These are phyloP conservation scores for Coniferiporia weirii DNA, from an alignment of 1,284 basidiomycete species.

Conservation along the genomic window DNA sequence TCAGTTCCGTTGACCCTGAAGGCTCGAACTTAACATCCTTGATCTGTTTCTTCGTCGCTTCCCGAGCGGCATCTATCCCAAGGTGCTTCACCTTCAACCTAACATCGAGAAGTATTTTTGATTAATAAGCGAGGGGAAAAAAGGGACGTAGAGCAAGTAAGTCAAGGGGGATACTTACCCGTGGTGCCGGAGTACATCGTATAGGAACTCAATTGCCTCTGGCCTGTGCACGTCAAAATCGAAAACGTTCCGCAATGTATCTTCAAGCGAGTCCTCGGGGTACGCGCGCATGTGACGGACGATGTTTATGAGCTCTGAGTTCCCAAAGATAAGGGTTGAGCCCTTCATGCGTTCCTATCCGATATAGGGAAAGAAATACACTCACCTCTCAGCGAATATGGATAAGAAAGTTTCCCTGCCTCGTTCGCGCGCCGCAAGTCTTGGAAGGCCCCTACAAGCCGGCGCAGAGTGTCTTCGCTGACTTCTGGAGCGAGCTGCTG, in stretches of 20 bases:
- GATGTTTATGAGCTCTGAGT: conserved; percentile 56
- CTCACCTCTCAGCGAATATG: conserved; percentile 59
- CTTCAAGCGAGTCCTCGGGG: conserved; percentile 49
- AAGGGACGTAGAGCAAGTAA: not conserved
- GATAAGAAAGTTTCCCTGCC: conserved; percentile 50
- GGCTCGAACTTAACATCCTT: conserved; percentile 55
- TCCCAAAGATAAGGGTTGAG: not conserved
- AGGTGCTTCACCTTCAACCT: conserved; percentile 49
- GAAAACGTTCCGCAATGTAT: conserved; percentile 56
- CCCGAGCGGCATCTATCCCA: conserved; percentile 51
- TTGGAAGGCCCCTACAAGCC: conserved; percentile 58
- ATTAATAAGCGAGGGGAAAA: not conserved
- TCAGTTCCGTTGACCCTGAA: conserved; percentile 39
- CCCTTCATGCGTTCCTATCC: not conserved
- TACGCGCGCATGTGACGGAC: conserved; percentile 58
- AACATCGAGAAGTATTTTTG: not conserved
- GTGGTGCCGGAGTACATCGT: conserved; percentile 50
- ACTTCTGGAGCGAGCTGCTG: conserved; percentile 58
- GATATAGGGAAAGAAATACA: conserved; percentile 2
- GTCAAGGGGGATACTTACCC: conserved; percentile 36
- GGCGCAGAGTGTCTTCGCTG: conserved; percentile 44
- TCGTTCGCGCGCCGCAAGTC: conserved; percentile 56
- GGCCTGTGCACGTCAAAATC: conserved; percentile 64
- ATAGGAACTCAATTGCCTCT: conserved; percentile 56
- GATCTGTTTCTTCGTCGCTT: conserved; percentile 42